Percentiles rank a stretch among this genome's conserved stretches.
Evolutionary conservation across 805 yeast species (phyloP).

Genomic region (Zygoascus biomembranicola): DNA sequence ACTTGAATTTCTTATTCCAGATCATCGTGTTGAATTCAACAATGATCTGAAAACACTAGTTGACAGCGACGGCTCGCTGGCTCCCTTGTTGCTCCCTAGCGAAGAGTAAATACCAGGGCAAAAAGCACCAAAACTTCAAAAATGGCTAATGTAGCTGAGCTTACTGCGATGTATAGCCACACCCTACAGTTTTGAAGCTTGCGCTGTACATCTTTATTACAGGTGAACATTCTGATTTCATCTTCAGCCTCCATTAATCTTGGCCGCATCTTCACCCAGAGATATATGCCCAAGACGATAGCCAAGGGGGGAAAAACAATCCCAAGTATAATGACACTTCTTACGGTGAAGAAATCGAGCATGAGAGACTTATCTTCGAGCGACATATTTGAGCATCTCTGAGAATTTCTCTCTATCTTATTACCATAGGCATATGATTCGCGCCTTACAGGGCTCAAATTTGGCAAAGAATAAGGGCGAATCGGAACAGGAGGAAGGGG

Average conservation of each 20-base stretch:
- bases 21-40: background rate
- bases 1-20: background rate
- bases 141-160: background rate
- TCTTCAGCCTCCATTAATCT: background rate
- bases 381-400: background rate
- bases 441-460: background rate
- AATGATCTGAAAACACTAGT: background rate
- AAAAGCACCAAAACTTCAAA: background rate
- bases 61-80: background rate
- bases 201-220: background rate
- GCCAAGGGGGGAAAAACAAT: background rate
- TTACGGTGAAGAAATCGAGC: background rate
- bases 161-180: background rate
- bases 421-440: background rate
- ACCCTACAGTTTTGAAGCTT: background rate
- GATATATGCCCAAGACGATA: constrained; percentile 1
- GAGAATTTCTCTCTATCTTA: background rate
- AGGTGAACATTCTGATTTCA: background rate
- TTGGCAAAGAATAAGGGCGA: background rate
- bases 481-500: background rate
- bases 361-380: background rate
- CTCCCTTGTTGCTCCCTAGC: background rate
- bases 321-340: constrained; percentile 1
- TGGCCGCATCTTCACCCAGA: background rate
- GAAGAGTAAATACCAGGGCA: background rate